phyloP scores from a whole-genome alignment of 2,329 filamentous ascomycete species.

The Phaeosphaeria sp. region DNA sequence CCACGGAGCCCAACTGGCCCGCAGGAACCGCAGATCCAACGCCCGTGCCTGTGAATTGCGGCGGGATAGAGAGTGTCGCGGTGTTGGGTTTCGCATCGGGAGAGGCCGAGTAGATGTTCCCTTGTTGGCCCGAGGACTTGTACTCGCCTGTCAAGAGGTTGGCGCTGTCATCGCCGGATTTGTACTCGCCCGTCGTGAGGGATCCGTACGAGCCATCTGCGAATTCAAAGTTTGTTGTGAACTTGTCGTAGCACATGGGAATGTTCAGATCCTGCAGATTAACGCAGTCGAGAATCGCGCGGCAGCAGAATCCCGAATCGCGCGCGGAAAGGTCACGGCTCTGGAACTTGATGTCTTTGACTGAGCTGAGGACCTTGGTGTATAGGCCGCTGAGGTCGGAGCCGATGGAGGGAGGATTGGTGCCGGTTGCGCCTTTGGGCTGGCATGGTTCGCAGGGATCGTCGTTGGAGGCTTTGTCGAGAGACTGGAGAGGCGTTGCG shows the following conservation, averaged over 20 bases:
- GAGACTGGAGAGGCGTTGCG: conserved; percentile 28
- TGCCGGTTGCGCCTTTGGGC: conserved; percentile 42
- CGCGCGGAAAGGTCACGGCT: conserved; percentile 31
- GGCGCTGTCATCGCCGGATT: conserved; percentile 46
- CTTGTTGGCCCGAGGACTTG: conserved; percentile 46
- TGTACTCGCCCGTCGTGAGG: conserved; percentile 53
- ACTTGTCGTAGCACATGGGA: conserved; percentile 61
- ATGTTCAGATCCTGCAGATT: conserved; percentile 50
- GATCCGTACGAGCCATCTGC: conserved; percentile 56
- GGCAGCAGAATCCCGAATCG: conserved; percentile 43
- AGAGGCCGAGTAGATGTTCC: conserved; percentile 53
- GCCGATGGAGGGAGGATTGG: conserved; percentile 40
- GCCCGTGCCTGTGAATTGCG: conserved; percentile 55
- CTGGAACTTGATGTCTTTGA: conserved; percentile 41
- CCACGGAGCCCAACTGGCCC: conserved; percentile 49
- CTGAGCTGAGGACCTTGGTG: conserved; percentile 41
- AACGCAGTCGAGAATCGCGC: conserved; percentile 50
- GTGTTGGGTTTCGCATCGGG: conserved; percentile 52
- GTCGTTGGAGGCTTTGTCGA: conserved; percentile 31
- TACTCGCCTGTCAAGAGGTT: conserved; percentile 56
- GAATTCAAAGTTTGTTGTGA: conserved; percentile 59
- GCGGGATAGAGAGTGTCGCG: conserved; percentile 52
- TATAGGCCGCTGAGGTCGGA: conserved; percentile 45
- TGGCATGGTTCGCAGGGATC: conserved; percentile 44
- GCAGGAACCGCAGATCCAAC: conserved; percentile 56